These are phyloP conservation scores for Oxytropis ochrocephala DNA, from an alignment of 306 rosid genomes.

Conservation along the genomic window DNA sequence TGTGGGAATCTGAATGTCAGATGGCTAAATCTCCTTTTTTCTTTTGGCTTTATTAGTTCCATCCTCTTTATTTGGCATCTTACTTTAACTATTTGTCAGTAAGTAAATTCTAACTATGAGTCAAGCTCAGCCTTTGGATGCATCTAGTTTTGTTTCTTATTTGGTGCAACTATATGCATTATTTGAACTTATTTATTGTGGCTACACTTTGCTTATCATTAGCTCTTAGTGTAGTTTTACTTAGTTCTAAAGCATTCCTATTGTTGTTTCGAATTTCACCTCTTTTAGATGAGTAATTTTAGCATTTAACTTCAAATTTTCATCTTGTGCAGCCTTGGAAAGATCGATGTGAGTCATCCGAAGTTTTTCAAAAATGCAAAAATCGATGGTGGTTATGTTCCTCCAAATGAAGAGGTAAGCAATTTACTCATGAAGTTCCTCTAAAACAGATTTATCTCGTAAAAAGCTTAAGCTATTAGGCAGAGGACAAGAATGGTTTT, in stretches of 20 bases:
- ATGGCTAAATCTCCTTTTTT: too few relatives aligned
- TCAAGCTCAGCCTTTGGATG: conserved; percentile 9
- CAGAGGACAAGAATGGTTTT: background rate
- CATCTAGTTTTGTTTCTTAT: conserved; percentile 2
- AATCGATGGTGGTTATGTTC: conserved; percentile 69
- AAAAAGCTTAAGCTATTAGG: background rate
- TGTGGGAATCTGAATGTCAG: too few relatives aligned
- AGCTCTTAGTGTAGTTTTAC: background rate
- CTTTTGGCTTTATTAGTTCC: too few relatives aligned
- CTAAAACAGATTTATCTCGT: background rate
- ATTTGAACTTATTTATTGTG: background rate
- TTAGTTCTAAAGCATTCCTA: background rate
- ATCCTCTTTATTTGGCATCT: too few relatives aligned
- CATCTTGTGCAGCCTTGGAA: conserved; percentile 80
- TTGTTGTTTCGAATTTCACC: background rate
- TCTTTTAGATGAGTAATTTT: background rate
- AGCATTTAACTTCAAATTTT: conserved; percentile 9
- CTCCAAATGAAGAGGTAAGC: conserved; percentile 77
- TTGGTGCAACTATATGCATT: background rate
- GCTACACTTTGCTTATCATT: background rate
- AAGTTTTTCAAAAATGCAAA: conserved; percentile 75
- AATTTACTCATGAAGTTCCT: conserved; percentile 20
- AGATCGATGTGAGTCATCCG: conserved; percentile 88
- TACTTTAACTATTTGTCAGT: too few relatives aligned
- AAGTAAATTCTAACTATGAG: too few relatives aligned